These are phyloP conservation scores for Entelexis sorbosivorans DNA, from an alignment of 1,139 yeast species.

Conservation along the genomic window DNA sequence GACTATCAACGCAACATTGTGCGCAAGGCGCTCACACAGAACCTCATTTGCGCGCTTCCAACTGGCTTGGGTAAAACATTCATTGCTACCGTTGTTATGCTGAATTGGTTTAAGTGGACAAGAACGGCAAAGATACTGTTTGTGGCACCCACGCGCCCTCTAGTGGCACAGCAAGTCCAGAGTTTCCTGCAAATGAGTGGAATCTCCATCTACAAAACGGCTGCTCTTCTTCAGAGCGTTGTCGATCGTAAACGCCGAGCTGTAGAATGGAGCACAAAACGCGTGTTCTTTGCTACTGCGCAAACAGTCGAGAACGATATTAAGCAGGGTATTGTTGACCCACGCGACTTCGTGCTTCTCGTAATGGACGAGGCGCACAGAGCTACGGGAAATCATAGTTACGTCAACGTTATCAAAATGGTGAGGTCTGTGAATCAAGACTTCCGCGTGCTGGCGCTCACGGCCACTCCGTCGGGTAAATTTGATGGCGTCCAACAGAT, in stretches of 20 bases:
- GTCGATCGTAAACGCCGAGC: conserved; percentile 49
- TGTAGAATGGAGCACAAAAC: conserved; percentile 60
- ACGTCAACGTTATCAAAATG: conserved; percentile 65
- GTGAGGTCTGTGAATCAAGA: conserved; percentile 53
- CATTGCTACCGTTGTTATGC: conserved; percentile 88
- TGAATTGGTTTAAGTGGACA: conserved; percentile 80
- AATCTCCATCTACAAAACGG: conserved; percentile 61
- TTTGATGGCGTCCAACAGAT: conserved; percentile 83
- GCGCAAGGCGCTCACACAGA: conserved; percentile 56
- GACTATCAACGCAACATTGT: conserved; percentile 84
- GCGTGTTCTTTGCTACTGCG: conserved; percentile 90
- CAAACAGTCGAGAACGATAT: conserved; percentile 92
- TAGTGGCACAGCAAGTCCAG: conserved; percentile 94
- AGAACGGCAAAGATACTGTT: conserved; percentile 67
- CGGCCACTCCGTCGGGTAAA: conserved; percentile 91
- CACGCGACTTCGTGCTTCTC: conserved; percentile 59
- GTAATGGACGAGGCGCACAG: conserved; percentile 96
- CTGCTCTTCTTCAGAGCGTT: conserved; percentile 63
- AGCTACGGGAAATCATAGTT: conserved; percentile 82
- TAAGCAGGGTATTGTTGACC: conserved; percentile 59
- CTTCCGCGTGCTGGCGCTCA: conserved; percentile 68
- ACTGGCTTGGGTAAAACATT: conserved; percentile 97
- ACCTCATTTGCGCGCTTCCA: conserved; percentile 80
- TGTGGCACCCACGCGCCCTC: conserved; percentile 94
- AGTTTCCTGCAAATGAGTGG: conserved; percentile 89